Evolutionary conservation across 1,284 basidiomycete genomes (phyloP), one percentile per base, ranked within the genome.

Genomic region (Tremellales sp.): DNA sequence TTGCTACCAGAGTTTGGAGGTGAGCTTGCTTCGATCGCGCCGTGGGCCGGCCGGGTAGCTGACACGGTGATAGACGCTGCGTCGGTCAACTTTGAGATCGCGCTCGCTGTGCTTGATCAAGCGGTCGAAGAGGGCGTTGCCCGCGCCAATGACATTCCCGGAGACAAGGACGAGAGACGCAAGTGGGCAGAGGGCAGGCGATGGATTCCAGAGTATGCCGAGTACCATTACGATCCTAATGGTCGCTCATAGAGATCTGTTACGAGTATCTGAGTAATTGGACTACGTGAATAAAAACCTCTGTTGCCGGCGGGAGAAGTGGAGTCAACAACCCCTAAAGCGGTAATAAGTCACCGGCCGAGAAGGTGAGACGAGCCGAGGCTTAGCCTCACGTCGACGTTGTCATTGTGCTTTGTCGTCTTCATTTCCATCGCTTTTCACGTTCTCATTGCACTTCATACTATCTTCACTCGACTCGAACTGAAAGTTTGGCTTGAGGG

Each of bases 101-200:
- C 83, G 0, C 77, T 87, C 1, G 86, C 86, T 0, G 88, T 90
- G 10, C 81, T 85, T 3, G 80, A 86, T 60, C 80, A 85, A 53
- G 86, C 87, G 0, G 78, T 87, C 24, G 77, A 81, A 42, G 87
- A 89, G 61, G 86, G 85, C 0, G 78, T 77, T 41, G 82, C 84
- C 0, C 76, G 77, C 57, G 78, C 79, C 37, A 76, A 82, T 49
- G 80, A 83, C 41, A 73, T 82, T 53, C 75, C 78, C 45, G 76
- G 74, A 54, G 79, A 80, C 10, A 73, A 72, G 51, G 77, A 79
- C 53, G 76, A 76, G 59, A 72, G 81, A 49, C 84, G 84, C 80
- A 73, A 77, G 46, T 72, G 61, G 58, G 62, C 67, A 15, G 52
- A 64, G 46, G 51, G 50, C 25, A 61, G 56, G 52, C 43, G 58